Evolutionary conservation across 2,329 filamentous ascomycete species (phyloP).

Genomic region (Fonsecaea pugnacius): DNA sequence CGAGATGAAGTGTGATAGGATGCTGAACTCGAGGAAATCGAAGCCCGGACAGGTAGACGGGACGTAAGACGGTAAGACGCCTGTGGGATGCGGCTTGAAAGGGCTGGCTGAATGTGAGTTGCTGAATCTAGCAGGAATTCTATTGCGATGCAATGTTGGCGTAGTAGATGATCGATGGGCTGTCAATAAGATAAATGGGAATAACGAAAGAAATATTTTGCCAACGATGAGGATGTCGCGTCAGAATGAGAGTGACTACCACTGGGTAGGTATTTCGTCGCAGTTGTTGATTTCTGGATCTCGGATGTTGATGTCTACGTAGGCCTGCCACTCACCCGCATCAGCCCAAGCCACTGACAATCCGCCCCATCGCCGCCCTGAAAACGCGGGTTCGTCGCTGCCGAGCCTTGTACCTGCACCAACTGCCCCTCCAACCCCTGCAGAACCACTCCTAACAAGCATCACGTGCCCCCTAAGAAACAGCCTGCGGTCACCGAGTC

Average conservation of each 20-base stretch:
- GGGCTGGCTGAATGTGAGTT: background rate
- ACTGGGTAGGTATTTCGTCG: background rate
- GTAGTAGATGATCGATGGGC: background rate
- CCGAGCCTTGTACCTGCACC: slow-evolving; percentile 3
- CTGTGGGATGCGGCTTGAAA: background rate
- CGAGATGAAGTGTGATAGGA: background rate
- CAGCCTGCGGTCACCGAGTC: background rate
- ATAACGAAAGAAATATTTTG: background rate
- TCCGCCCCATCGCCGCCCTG: slow-evolving; percentile 3
- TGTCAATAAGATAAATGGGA: background rate
- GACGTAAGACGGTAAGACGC: slow-evolving; percentile 15
- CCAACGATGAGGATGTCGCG: slow-evolving; percentile 4
- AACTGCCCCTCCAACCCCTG: background rate
- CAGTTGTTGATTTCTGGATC: slow-evolving; percentile 12
- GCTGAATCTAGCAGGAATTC: background rate
- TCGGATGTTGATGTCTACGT: slow-evolving; percentile 23
- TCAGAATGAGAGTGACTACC: background rate
- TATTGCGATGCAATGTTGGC: background rate
- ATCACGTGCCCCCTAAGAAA: background rate
- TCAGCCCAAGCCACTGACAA: slow-evolving; percentile 17
- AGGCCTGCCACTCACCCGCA: slow-evolving; percentile 16
- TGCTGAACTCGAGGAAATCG: background rate
- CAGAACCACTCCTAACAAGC: background rate
- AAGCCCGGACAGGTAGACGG: background rate
- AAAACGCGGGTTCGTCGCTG: background rate